Conservation (phyloP, 805 yeast genomes). For the Candida silvicultrix region DNA sequence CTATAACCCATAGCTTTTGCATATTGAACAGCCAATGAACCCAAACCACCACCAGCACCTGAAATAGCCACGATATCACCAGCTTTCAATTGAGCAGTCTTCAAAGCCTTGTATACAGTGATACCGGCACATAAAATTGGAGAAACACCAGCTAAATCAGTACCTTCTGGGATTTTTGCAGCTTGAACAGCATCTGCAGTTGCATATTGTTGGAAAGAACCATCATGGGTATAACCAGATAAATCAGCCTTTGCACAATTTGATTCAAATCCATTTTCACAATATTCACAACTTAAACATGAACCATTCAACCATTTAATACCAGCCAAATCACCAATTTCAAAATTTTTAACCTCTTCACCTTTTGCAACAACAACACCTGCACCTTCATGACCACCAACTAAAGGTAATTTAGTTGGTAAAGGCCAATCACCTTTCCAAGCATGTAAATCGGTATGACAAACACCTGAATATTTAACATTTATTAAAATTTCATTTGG, state of each 20-base stretch:
- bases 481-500: conserved; percentile 53
- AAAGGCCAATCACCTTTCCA: conserved; percentile 71
- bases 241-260: conserved; percentile 62
- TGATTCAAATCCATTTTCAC: conserved; percentile 48
- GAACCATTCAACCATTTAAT: conserved; percentile 62
- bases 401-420: conserved; percentile 47
- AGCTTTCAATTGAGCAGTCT: conserved; percentile 44
- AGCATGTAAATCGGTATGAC: conserved; percentile 65
- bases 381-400: conserved; percentile 68
- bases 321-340: conserved; percentile 57
- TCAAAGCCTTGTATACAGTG: conserved; percentile 58
- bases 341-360: conserved; percentile 46
- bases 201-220: conserved; percentile 54
- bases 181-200: conserved; percentile 57
- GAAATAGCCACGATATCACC: conserved; percentile 69
- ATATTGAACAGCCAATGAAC: conserved; percentile 65
- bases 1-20: conserved; percentile 67
- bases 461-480: conserved; percentile 62
- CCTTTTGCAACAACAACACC: conserved; percentile 59
- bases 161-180: conserved; percentile 45
- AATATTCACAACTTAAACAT: conserved; percentile 54
- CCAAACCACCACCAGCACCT: conserved; percentile 78
- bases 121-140: conserved; percentile 62
- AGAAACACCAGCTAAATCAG: conserved; percentile 44
- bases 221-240: conserved; percentile 68